These are phyloP conservation scores for Litsea cubeba DNA, from an alignment of 164 flowering plant genomes.

Conservation along the genomic window DNA sequence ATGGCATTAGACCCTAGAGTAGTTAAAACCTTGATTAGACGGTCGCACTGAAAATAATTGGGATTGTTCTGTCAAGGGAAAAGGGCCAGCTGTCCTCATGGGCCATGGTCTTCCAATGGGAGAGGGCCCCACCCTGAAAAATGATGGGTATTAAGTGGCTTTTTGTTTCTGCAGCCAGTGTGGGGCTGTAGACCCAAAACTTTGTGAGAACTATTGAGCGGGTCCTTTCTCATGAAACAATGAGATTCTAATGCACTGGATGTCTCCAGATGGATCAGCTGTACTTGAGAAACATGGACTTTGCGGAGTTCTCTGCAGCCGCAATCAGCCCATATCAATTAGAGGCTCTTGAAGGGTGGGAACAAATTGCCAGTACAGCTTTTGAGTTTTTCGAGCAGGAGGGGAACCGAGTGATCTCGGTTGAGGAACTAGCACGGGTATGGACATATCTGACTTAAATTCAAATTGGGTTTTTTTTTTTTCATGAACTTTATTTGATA, in stretches of 20 bases:
- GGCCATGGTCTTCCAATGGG: background rate
- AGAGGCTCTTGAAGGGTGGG: slow-evolving; percentile 95
- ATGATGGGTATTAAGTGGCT: background rate
- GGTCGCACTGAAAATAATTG: background rate
- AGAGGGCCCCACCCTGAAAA: background rate
- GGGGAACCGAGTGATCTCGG: slow-evolving; percentile 69
- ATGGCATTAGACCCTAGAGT: slow-evolving; percentile 12
- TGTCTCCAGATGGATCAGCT: slow-evolving; percentile 73
- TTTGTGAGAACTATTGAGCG: background rate
- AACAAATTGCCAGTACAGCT: slow-evolving; percentile 59
- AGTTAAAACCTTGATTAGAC: background rate
- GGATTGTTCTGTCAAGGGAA: background rate
- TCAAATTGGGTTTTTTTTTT: background rate
- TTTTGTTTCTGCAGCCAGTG: background rate
- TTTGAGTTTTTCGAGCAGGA: slow-evolving; percentile 77
- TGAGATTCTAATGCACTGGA: background rate
- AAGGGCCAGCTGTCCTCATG: background rate
- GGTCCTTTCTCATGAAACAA: background rate
- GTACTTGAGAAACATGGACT: slow-evolving; percentile 55
- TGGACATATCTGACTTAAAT: background rate
- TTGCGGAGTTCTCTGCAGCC: slow-evolving; percentile 95
- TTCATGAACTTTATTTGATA: background rate
- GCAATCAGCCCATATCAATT: slow-evolving; percentile 82
- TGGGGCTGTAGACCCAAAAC: background rate
- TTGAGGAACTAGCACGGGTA: slow-evolving; percentile 83